Evolutionary conservation across 129 eudicot genomes (phyloP), one percentile per base, ranked within the genome.

Genomic region (Pittosporum tobira): DNA sequence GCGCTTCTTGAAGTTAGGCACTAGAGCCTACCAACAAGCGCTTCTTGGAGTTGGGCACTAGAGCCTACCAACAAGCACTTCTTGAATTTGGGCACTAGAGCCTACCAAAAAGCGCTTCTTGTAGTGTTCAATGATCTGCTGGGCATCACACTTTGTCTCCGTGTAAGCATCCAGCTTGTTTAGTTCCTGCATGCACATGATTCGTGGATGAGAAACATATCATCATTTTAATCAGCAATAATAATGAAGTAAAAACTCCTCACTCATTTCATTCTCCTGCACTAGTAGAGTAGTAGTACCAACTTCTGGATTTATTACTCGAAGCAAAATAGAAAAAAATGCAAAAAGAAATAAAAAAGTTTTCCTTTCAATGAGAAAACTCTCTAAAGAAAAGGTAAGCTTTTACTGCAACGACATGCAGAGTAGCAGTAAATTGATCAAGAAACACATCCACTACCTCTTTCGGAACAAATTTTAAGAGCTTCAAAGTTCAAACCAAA

Each of bases 131-230:
- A 78, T 53, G 48, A 64, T 45, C 6, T 51, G 9, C 14, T 73
- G 26, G 25, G 81, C 76, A 59, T 86, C 89, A 18, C 50, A 29
- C 63, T 82, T 90, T 56, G 95, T 85, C 52, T 56, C 68, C 20
- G 72, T 76, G 75, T 85, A 85, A 6, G 87, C 89, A 59, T 85
- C 95, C 11, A 85, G 42, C 75, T 80, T 86, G 84, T 90, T 77
- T 34, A 85, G 51, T 73, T 82, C 97, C 97, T 90, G 82, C 55
- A 66, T 18, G 28, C 59, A 23, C 47, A 65, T 27, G 51, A 25
- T 64, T 10, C 8, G 42, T 19, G 9, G 14, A 37, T 20, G 9
- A 24, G 54, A 49, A 21, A 23, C 2, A 50, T n/a, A n/a, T 15
- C 11, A 6, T 14, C 29, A 23, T 40, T 31, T 7, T 34, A 16